Base-by-base conservation (phyloP, 2,329 filamentous ascomycete genomes). In the Aureobasidium leucospermi region DNA sequence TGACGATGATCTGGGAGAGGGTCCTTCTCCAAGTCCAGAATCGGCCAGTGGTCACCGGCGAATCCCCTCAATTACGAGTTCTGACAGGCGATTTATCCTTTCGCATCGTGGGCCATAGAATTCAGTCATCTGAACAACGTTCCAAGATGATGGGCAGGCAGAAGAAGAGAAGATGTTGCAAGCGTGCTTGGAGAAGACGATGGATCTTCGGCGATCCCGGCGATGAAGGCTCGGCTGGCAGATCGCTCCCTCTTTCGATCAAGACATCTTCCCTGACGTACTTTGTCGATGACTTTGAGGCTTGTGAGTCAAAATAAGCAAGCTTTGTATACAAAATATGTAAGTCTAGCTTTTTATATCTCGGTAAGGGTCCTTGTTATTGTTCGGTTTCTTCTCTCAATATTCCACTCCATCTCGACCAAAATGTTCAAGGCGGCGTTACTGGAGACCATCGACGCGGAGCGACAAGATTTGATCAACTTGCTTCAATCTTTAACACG, bases 401-500 rank as follows among this genome's bases (percentile, higher is more conserved):
- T 13, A 8, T 19, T 31, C 6, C 10, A 10, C 16, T 41, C 15
- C 10, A 15, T 42, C 6, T 57, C 6, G 10, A 7, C 13, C 19
- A 15, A 15, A 19, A 60, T 60, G 58, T 60, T 62, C 23, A 68
- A 66, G 56, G 39, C 63, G 46, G 60, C 64, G 10, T 63, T 72
- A 15, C 60, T 71, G 6, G 52, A 61, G 5, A 62, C 64, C 6
- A 65, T 72, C 23, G 63, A 70, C 13, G 56, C 64, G 5, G 67
- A 72, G 15, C 59, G 58, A 23, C 63, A 67, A 1, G 38, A 63
- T 9, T 70, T 71, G 49, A 61, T 72, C 38, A 41, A 58, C 13
- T 66, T 73, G 38, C 66, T 75, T 3, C 71, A 73, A 65, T 45
- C 58, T 4, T 67, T 75, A 28, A 68, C 72, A 11, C 71, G 67